Evolutionary conservation across 805 yeast species (phyloP), one percentile per base, ranked within the genome.

Genomic region (Scheffersomyces ergatensis): DNA sequence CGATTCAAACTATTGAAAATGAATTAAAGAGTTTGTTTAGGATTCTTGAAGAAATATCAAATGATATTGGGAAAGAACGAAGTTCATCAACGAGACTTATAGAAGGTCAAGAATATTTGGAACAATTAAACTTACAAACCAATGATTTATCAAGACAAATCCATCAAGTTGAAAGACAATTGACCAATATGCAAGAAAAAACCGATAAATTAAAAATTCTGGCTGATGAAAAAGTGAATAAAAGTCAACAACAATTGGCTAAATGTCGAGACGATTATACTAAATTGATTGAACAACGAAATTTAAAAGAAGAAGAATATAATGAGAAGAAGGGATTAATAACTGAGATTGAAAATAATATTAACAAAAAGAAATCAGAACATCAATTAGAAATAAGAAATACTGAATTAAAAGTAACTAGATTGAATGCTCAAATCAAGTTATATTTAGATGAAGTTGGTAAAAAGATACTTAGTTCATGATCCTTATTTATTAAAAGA

Each of bases 361-460:
- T 61, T 39, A 50, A 49, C 57, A 69, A 50, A 49, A 57, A 34
- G 53, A 62, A 67, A 45, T 58, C 59, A 30, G 74, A 71, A 13
- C 76, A 74, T 45, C 79, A 79, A 37, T 54, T 53, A 19, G 89
- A 83, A 49, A 67, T 75, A 36, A 70, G 74, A 44, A 75, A 69
- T 27, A 69, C 82, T 7, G 77, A 76, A 42, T 55, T 67, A 37
- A 85, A 81, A 50, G 66, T 80, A 40, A 72, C 78, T 17, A 66
- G 72, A 43, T 65, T 84, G 41, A 77, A 77, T 42, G 66, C 78
- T 8, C 84, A 79, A 48, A 67, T 84, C 32, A 67, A 67, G 44
- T 58, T 70, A 40, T 84, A 84, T 49, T 51, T 80, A 38, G 59
- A 60, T 31, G 82, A 78, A 43, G 74, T 80, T 69, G 66, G 67